A percentile compares a stretch with the other conserved stretches of the same genome.
phyloP scores from a whole-genome alignment of 257 asterid genomes.

The Nicotiana otophora region DNA sequence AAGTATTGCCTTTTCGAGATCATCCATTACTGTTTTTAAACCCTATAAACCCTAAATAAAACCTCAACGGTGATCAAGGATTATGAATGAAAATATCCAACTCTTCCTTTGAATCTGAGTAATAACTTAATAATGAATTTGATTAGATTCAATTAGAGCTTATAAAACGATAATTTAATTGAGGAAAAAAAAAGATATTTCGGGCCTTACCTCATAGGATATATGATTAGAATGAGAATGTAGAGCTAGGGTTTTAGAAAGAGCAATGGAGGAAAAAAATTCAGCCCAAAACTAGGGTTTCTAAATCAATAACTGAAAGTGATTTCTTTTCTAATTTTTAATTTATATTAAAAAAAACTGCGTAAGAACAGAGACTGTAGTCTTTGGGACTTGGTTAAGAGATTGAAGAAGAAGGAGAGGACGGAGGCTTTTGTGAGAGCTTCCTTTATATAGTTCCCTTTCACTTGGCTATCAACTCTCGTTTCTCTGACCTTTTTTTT shows the following conservation, averaged over 20 bases:
- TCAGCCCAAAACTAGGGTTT: conserved; percentile 20
- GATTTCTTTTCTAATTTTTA: conserved; percentile 4
- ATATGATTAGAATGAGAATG: conserved; percentile 17
- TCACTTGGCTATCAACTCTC: background rate
- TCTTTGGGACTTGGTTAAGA: conserved; percentile 11
- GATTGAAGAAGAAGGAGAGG: conserved; percentile 8
- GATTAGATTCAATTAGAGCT: conserved; percentile 1
- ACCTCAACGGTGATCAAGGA: background rate
- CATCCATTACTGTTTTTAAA: conserved; percentile 57
- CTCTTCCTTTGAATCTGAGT: background rate
- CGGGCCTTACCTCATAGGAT: conserved; percentile 26
- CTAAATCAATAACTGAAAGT: conserved; percentile 6
- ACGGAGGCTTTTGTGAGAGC: conserved; percentile 20
- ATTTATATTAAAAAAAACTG: background rate
- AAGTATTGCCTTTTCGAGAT: conserved; percentile 82
- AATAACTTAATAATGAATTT: conserved; percentile 3
- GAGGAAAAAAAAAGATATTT: conserved; percentile 19
- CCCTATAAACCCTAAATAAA: conserved; percentile 40
- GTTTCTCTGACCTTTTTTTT: background rate
- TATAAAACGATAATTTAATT: conserved; percentile 3
- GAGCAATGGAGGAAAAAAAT: background rate
- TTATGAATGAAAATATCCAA: background rate
- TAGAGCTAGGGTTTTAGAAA: conserved; percentile 23
- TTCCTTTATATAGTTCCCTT: conserved; percentile 8
- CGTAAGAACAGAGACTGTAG: background rate